Conservation (phyloP, 768 basidiomycete species). For the Lactarius quietus region DNA sequence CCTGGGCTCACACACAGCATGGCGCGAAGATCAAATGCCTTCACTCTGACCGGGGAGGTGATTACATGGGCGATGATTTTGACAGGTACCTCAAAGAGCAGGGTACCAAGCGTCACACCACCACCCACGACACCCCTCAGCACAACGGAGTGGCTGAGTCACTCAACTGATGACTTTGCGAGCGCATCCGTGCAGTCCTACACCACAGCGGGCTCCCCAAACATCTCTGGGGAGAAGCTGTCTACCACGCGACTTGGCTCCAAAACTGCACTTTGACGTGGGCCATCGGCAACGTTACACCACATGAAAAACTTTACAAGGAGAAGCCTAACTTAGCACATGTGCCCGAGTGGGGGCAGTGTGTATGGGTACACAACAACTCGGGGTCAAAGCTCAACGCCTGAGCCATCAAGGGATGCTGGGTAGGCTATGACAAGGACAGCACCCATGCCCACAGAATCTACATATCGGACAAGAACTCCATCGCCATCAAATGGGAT, state of each 20-base stretch:
- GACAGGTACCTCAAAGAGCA: neutral
- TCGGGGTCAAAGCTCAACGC: conserved; percentile 21
- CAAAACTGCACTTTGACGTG: conserved; percentile 18
- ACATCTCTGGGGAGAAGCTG: conserved; percentile 31
- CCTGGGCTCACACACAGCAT: neutral
- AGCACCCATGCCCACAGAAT: conserved; percentile 33
- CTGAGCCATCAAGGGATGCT: conserved; percentile 24
- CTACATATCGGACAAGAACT: conserved; percentile 35
- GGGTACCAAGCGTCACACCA: neutral
- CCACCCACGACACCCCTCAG: neutral
- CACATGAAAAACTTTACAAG: conserved; percentile 26
- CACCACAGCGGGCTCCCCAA: conserved; percentile 20
- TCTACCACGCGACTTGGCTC: conserved; percentile 25
- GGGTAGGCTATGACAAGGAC: conserved; percentile 36
- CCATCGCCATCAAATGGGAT: conserved; percentile 31
- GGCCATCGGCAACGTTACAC: conserved; percentile 28
- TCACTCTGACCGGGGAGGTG: neutral
- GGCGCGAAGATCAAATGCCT: neutral
- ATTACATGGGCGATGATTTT: no score
- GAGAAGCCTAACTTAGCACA: conserved; percentile 31
- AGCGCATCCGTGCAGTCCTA: neutral
- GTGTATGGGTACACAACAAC: conserved; percentile 21
- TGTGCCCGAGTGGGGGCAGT: conserved; percentile 17
- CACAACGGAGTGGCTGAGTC: conserved; percentile 7
- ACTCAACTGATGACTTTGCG: neutral